phyloP scores from a whole-genome alignment of 768 basidiomycete species.

The Boletus reticulatus region DNA sequence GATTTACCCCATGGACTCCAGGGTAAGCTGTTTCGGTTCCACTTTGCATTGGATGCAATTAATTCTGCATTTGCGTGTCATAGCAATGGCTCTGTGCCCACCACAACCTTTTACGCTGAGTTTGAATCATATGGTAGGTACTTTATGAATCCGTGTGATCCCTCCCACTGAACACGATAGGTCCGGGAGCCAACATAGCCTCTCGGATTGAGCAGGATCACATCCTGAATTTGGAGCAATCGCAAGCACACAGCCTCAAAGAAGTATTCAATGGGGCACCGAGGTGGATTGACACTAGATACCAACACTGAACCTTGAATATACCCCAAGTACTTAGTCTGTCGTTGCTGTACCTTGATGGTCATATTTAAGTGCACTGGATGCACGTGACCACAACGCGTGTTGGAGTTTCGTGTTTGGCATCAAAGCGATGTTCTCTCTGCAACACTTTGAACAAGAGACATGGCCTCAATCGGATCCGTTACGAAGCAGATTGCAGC shows the following conservation, averaged over 20 bases:
- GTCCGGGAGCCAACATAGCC: slow-evolving; percentile 51
- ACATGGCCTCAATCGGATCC: slow-evolving; percentile 47
- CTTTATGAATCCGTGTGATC: background rate
- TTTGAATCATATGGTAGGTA: slow-evolving; percentile 48
- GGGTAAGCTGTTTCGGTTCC: slow-evolving; percentile 6
- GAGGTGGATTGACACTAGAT: slow-evolving; percentile 54
- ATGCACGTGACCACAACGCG: slow-evolving; percentile 31
- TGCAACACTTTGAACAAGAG: background rate
- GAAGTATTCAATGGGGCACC: slow-evolving; percentile 51
- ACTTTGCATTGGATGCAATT: background rate
- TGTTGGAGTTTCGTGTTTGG: slow-evolving; percentile 12
- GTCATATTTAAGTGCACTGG: background rate
- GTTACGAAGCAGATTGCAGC: slow-evolving; percentile 69
- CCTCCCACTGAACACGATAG: slow-evolving; percentile 27
- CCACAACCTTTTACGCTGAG: slow-evolving; percentile 60
- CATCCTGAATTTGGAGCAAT: slow-evolving; percentile 34
- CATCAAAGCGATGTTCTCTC: no score
- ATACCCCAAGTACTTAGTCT: background rate
- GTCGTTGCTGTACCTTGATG: no score
- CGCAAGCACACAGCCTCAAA: slow-evolving; percentile 39
- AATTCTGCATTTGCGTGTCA: slow-evolving; percentile 9
- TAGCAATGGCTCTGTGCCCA: slow-evolving; percentile 47
- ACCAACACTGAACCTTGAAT: slow-evolving; percentile 18
- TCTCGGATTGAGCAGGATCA: slow-evolving; percentile 46
- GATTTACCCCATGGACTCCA: slow-evolving; percentile 47